phyloP scores from a whole-genome alignment of 257 asterid genomes.

The Paraleonurus japonicus region DNA sequence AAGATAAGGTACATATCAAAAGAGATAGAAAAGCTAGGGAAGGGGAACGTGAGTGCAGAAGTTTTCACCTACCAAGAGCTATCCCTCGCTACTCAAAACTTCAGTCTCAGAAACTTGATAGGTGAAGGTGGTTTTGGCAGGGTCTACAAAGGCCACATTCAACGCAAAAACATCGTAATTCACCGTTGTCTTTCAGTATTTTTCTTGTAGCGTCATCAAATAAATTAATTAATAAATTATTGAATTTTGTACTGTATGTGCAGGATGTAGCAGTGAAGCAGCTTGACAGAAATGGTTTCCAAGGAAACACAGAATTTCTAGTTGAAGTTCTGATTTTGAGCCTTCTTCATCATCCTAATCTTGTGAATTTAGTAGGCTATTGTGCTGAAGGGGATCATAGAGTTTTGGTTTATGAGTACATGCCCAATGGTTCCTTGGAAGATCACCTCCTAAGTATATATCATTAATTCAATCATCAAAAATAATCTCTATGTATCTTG shows the following conservation, averaged over 20 bases:
- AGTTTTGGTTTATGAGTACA: slow-evolving; percentile 49
- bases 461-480: too few relatives aligned
- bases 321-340: slow-evolving; percentile 56
- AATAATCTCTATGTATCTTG: too few relatives aligned
- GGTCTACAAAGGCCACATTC: slow-evolving; percentile 62
- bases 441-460: slow-evolving; percentile 54
- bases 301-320: slow-evolving; percentile 61
- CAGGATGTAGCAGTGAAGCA: slow-evolving; percentile 65
- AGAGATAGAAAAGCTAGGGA: slow-evolving; percentile 56
- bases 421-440: slow-evolving; percentile 56
- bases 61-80: slow-evolving; percentile 60
- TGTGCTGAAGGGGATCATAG: slow-evolving; percentile 66
- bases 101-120: slow-evolving; percentile 37
- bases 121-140: slow-evolving; percentile 91
- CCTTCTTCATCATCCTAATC: slow-evolving; percentile 54
- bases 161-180: slow-evolving; percentile 40
- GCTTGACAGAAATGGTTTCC: slow-evolving; percentile 59
- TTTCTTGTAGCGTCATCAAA: too few relatives aligned
- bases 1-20: slow-evolving; percentile 47
- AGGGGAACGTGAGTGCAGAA: slow-evolving; percentile 51
- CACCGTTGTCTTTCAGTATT: too few relatives aligned
- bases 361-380: slow-evolving; percentile 57
- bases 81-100: slow-evolving; percentile 45
- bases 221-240: too few relatives aligned
- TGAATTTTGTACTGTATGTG: too few relatives aligned